Evolutionary conservation across 164 flowering plant species (phyloP).

Genomic region (Cinnamomum micranthum): DNA sequence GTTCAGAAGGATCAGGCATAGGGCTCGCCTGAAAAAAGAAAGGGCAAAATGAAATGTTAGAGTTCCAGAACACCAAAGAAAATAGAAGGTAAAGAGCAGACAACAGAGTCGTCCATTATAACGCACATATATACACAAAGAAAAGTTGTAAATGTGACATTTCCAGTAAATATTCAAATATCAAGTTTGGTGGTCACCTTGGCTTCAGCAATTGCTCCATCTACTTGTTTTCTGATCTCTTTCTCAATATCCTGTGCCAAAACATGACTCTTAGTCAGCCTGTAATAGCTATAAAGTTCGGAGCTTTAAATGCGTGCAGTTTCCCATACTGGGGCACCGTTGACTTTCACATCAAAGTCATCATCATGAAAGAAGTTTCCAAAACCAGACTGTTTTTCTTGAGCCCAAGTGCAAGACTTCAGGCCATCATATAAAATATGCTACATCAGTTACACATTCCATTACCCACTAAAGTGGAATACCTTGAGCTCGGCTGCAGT

Average conservation of each 20-base stretch:
- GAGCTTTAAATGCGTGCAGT: neutral
- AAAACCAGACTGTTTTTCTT: neutral
- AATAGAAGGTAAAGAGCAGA: neutral
- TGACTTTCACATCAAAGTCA: neutral
- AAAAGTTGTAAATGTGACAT: neutral
- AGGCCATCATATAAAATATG: neutral
- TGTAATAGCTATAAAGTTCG: neutral
- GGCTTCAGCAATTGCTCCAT: conserved; percentile 92
- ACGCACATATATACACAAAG: neutral
- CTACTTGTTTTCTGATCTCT: conserved; percentile 77
- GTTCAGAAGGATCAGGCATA: conserved; percentile 88
- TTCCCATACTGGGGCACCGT: neutral
- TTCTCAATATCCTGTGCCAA: conserved; percentile 79
- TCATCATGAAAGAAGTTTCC: neutral
- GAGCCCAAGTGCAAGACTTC: neutral
- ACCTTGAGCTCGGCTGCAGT: conserved; percentile 94
- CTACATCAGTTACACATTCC: no score
- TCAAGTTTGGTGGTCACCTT: conserved; percentile 46
- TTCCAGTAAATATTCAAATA: neutral
- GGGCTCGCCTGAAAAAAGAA: conserved; percentile 65
- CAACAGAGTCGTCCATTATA: no score
- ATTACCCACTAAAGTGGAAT: neutral
- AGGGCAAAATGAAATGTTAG: neutral
- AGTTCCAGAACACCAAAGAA: neutral
- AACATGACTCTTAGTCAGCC: neutral